These are phyloP conservation scores for Metroxylon sagu DNA, from an alignment of 176 grass and related monocot genomes.

Conservation along the genomic window DNA sequence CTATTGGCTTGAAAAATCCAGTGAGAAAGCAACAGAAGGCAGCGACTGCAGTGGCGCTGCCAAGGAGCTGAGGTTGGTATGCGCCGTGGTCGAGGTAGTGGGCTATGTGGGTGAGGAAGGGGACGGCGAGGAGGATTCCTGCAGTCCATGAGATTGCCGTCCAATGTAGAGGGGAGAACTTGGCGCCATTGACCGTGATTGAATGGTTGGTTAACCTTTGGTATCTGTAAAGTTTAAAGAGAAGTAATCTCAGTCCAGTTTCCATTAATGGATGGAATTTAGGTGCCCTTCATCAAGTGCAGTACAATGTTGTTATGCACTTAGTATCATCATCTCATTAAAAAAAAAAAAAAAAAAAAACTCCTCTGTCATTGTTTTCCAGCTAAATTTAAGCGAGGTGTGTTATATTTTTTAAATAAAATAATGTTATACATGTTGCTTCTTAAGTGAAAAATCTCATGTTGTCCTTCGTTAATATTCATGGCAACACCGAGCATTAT, in stretches of 20 bases:
- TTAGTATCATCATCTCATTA: too few relatives aligned
- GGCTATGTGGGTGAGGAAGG: constrained; percentile 51
- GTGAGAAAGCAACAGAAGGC: constrained; percentile 78
- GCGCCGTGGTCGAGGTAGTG: constrained; percentile 76
- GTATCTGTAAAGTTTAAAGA: constrained; percentile 38
- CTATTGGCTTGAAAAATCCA: constrained; percentile 86
- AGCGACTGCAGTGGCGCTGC: constrained; percentile 49
- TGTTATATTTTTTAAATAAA: too few relatives aligned
- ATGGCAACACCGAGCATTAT: too few relatives aligned
- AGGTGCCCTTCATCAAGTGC: too few relatives aligned
- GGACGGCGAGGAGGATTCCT: constrained; percentile 44
- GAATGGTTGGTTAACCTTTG: constrained; percentile 56
- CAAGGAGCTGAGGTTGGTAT: constrained; percentile 60
- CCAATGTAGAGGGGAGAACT: constrained; percentile 62
- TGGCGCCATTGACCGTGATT: constrained; percentile 40
- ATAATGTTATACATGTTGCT: too few relatives aligned
- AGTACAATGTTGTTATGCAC: too few relatives aligned
- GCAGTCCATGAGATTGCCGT: constrained; percentile 75
- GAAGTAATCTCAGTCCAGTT: not conserved
- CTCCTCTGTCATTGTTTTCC: too few relatives aligned
- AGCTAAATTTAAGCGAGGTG: too few relatives aligned
- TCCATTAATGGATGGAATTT: not conserved
- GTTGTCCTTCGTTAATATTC: too few relatives aligned
- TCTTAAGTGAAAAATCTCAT: too few relatives aligned
- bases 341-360: too few relatives aligned